phyloP scores from a whole-genome alignment of 2,329 filamentous ascomycete genomes.

The Pseudophaeomoniella oleicola region DNA sequence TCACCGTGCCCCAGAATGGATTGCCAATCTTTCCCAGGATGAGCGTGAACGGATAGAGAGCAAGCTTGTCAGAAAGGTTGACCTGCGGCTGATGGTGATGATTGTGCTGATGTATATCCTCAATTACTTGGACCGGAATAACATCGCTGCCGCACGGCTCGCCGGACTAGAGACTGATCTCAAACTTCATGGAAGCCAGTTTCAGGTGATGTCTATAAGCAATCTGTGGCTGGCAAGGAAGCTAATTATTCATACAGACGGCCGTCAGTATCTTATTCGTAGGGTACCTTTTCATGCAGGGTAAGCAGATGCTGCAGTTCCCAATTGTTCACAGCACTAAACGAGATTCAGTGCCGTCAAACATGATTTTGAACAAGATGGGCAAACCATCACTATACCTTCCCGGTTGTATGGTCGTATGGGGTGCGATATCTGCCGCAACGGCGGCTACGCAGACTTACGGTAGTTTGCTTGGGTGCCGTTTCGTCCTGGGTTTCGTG shows the following conservation, averaged over 20 bases:
- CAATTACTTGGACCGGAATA: conserved; percentile 54
- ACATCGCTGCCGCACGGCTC: conserved; percentile 40
- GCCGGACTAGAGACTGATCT: conserved; percentile 36
- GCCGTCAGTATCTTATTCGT: conserved; percentile 34
- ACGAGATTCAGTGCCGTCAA: conserved; percentile 34
- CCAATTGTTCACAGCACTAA: conserved; percentile 8
- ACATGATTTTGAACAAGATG: conserved; percentile 22
- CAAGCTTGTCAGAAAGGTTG: conserved; percentile 54
- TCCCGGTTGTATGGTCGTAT: conserved; percentile 29
- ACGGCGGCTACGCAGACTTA: conserved; percentile 28
- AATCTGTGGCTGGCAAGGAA: too few relatives aligned
- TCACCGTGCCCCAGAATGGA: conserved; percentile 16
- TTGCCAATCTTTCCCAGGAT: conserved; percentile 31
- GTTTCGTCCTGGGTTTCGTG: conserved; percentile 28
- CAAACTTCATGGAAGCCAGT: conserved; percentile 7
- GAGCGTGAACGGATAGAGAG: conserved; percentile 40
- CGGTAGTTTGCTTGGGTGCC: conserved; percentile 27
- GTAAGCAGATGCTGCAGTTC: too few relatives aligned
- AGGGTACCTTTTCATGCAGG: conserved; percentile 49
- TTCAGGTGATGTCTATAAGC: too few relatives aligned
- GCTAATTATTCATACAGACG: conserved; percentile 22
- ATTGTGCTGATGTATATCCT: conserved; percentile 63
- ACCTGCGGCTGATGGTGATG: conserved; percentile 51
- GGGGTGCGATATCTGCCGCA: conserved; percentile 29
- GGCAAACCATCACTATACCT: conserved; percentile 24